Evolutionary conservation across 2,329 filamentous ascomycete genomes (phyloP).

Genomic region (Simplicillium aogashimaense): DNA sequence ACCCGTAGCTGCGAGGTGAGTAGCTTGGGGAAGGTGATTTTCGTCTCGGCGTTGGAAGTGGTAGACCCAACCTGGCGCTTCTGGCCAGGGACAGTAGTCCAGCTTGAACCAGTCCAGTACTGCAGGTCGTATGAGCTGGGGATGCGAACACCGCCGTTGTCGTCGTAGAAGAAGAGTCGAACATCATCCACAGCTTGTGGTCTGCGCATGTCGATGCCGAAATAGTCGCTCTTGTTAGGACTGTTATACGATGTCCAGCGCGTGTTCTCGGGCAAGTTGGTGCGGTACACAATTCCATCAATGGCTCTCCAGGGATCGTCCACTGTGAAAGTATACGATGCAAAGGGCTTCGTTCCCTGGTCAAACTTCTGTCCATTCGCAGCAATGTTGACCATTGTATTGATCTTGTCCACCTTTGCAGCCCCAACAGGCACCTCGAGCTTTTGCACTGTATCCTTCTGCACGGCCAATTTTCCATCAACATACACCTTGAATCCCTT

Average conservation of each 20-base stretch:
- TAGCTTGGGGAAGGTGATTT: conserved; percentile 14
- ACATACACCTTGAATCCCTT: conserved; percentile 25
- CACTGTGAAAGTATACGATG: conserved; percentile 20
- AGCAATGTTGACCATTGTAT: conserved; percentile 24
- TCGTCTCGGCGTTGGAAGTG: conserved; percentile 17
- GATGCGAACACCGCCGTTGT: conserved; percentile 18
- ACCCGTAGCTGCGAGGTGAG: conserved; percentile 15
- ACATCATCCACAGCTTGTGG: conserved; percentile 19
- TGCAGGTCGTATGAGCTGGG: conserved; percentile 9
- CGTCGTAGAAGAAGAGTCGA: conserved; percentile 21
- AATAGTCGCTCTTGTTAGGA: conserved; percentile 18
- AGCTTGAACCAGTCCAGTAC: conserved; percentile 5
- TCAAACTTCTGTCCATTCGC: conserved; percentile 22
- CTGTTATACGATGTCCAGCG: conserved; percentile 26
- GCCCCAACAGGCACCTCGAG: conserved; percentile 10
- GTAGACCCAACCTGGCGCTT: neutral
- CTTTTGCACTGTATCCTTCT: conserved; percentile 10
- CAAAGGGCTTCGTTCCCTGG: conserved; percentile 20
- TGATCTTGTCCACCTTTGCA: neutral
- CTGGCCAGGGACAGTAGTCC: conserved; percentile 3
- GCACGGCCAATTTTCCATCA: conserved; percentile 14
- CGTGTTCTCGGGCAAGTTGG: conserved; percentile 24
- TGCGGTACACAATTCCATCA: conserved; percentile 30
- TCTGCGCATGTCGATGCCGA: conserved; percentile 8
- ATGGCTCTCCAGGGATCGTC: conserved; percentile 26